phyloP scores from a whole-genome alignment of 1,139 yeast species.

The Saccharomyces pastorianus region DNA sequence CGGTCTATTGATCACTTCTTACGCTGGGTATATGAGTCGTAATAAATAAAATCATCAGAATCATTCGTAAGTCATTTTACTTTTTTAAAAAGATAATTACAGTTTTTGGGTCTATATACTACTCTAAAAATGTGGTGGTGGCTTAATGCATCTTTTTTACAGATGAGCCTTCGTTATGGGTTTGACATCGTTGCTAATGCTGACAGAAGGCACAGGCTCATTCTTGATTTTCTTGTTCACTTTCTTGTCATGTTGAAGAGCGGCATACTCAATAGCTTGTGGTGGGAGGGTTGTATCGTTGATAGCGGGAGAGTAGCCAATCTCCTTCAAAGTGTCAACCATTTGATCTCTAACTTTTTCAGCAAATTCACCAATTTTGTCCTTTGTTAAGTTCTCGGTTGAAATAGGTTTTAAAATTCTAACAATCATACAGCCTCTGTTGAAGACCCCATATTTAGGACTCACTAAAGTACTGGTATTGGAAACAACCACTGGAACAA shows the following conservation, averaged over 20 bases:
- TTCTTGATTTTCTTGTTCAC: not conserved
- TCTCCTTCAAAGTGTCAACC: slow-evolving; percentile 33
- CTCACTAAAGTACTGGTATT: slow-evolving; percentile 73
- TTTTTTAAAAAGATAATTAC: not conserved
- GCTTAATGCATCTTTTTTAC: not conserved
- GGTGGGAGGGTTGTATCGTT: slow-evolving; percentile 27
- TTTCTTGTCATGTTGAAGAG: not conserved
- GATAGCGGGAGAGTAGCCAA: slow-evolving; percentile 38
- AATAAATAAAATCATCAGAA: not conserved
- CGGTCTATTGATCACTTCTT: not conserved
- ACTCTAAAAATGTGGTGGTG: not conserved
- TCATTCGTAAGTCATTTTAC: not conserved
- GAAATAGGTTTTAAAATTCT: slow-evolving; percentile 62
- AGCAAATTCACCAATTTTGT: slow-evolving; percentile 49
- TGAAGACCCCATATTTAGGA: slow-evolving; percentile 48
- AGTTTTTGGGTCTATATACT: not conserved
- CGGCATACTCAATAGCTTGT: slow-evolving; percentile 14
- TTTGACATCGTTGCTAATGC: not conserved
- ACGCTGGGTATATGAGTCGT: not conserved
- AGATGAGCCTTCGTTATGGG: not conserved
- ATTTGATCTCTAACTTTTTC: slow-evolving; percentile 36
- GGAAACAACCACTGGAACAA: slow-evolving; percentile 79
- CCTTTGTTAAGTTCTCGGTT: slow-evolving; percentile 51
- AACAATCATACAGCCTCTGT: slow-evolving; percentile 56
- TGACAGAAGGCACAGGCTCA: not conserved